Conservation (phyloP, 2,329 filamentous ascomycete genomes). For the Tolypocladium inflatum region DNA sequence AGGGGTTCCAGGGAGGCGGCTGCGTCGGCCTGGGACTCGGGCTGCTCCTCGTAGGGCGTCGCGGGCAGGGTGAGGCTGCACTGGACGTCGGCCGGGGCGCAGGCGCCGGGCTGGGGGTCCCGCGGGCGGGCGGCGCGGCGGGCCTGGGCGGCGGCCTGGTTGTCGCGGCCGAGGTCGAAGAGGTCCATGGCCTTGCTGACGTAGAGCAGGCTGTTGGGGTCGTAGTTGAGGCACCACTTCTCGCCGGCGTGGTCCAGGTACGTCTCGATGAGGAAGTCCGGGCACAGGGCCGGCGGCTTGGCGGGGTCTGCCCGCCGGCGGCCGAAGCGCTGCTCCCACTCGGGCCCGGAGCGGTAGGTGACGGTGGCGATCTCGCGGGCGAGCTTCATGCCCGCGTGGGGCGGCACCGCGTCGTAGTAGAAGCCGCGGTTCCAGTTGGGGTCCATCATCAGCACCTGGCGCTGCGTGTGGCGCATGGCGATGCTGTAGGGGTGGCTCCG, state of each 20-base stretch:
- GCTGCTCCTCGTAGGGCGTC: conserved; percentile 78
- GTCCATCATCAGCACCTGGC: conserved; percentile 98
- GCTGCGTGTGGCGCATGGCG: conserved; percentile 95
- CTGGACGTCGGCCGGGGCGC: conserved; percentile 26
- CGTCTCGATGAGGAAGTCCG: conserved; percentile 95
- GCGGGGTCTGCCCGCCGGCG: conserved; percentile 75
- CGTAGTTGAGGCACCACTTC: conserved; percentile 95
- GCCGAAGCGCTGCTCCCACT: conserved; percentile 95
- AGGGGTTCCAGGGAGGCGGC: conserved; percentile 14
- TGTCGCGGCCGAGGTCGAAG: conserved; percentile 74
- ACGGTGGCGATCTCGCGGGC: conserved; percentile 96
- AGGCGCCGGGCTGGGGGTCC: conserved; percentile 46
- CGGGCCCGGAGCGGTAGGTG: conserved; percentile 90
- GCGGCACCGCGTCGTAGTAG: conserved; percentile 82
- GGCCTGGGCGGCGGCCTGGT: conserved; percentile 52
- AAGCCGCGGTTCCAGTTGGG: conserved; percentile 93
- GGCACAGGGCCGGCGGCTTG: conserved; percentile 86
- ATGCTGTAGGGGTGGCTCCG: conserved; percentile 96
- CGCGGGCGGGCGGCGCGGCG: conserved; percentile 53
- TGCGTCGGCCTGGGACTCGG: conserved; percentile 32
- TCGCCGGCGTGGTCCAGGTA: conserved; percentile 97
- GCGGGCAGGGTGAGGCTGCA: conserved; percentile 81
- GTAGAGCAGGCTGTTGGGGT: conserved; percentile 90
- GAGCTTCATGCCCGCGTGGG: conserved; percentile 95
- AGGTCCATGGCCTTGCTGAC: conserved; percentile 99